Base-by-base conservation (phyloP, 345 rosid genomes). In the Conringia planisiliqua region DNA sequence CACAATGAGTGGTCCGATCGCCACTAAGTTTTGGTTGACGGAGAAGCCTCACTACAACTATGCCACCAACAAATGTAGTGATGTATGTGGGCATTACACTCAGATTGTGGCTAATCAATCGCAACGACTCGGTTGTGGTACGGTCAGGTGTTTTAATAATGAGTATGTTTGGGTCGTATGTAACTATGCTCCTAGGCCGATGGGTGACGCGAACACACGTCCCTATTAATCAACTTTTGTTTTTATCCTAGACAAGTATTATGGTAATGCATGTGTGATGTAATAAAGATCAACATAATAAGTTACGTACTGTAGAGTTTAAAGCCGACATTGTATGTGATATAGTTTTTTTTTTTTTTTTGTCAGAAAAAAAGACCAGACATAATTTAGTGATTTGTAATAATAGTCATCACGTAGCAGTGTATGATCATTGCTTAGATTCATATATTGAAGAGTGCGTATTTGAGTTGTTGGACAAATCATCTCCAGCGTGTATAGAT, bases 61-160 rank as follows among this genome's bases (percentile, higher is more conserved):
- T 68, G 27, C 4, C 13, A 61, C 92, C 5, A 92, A 87, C 43
- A 62, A 40, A 0, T 90, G 96, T 6, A 72, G 58, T 6, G 69
- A 72, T 35, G 36, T 51, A 20, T 88, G 96, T 55, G 84, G 84
- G 6, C 93, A 90, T 78, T 90, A 90, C 52, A 90, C 96, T 6
- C 93, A 90, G 70, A 86, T 87, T 11, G 91, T 90, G 66, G 86
- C 93, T 87, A 76, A 83, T 8, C 58, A 84, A 59, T 84, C 93
- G 2, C 60, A 64, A 18, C 80, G 74, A 1, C n/a, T 90, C 0
- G 96, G 96, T 3, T 90, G 96, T 68, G 93, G 86, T 47, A 80
- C 82, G 73, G 82, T 77, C n/a, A 78, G 50, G 44, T 90, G 96
- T 80, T 27, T 22, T 26, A 72, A 60, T 32, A 85, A 86, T 30